These are phyloP conservation scores for Lepidium didymum DNA, from an alignment of 345 rosid genomes.

Conservation along the genomic window DNA sequence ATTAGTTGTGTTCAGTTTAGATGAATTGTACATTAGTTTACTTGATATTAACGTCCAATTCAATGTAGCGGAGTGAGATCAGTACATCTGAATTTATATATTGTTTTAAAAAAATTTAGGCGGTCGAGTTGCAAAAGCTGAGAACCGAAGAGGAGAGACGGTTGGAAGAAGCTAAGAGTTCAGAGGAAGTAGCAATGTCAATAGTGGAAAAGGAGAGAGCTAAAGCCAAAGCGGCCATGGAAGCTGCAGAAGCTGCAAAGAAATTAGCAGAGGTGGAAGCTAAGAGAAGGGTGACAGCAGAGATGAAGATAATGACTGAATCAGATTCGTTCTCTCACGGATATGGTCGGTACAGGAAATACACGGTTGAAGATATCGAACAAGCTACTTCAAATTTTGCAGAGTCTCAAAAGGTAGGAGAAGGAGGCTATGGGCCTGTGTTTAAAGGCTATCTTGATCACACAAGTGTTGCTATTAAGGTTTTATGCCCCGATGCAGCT, in stretches of 20 bases:
- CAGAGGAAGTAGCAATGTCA: slow-evolving; percentile 71
- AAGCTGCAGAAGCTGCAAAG: slow-evolving; percentile 73
- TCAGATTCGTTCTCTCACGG: slow-evolving; percentile 24
- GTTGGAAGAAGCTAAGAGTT: slow-evolving; percentile 57
- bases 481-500: slow-evolving; percentile 86
- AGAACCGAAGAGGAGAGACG: slow-evolving; percentile 57
- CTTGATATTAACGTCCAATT: background rate
- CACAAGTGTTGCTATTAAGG: slow-evolving; percentile 81
- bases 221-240: slow-evolving; percentile 55
- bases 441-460: slow-evolving; percentile 78
- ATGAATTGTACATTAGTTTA: background rate
- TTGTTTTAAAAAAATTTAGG: slow-evolving; percentile 27
- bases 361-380: slow-evolving; percentile 73
- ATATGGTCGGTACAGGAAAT: slow-evolving; percentile 60
- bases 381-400: slow-evolving; percentile 55
- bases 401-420: slow-evolving; percentile 58
- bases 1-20: background rate
- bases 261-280: slow-evolving; percentile 61
- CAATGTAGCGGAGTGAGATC: background rate
- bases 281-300: slow-evolving; percentile 40
- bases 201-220: slow-evolving; percentile 62
- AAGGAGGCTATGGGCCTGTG: slow-evolving; percentile 98
- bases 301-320: slow-evolving; percentile 44
- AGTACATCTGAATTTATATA: background rate
- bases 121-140: slow-evolving; percentile 57